Evolutionary conservation across 73 alveolate species (phyloP), one percentile per base, ranked within the genome.

Genomic region (Stentor roeselii): DNA sequence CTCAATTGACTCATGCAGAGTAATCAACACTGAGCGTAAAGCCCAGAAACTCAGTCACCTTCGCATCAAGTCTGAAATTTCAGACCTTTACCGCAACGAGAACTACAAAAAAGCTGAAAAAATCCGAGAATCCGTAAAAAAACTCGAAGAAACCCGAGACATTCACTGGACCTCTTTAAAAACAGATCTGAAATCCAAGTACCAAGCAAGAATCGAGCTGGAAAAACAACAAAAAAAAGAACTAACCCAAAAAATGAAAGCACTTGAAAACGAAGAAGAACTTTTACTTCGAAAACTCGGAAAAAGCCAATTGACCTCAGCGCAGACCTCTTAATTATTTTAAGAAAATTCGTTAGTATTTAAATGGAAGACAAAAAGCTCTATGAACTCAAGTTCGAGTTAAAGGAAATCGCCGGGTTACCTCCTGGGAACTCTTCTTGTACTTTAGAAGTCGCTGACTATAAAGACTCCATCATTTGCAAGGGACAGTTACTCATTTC

Each of bases 311-410:
- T 6, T 6, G 21, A 21, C 30, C 6, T 50, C 67, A 50, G 67
- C 21, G 6, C 6, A 50, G 67, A 11, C 67, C 6, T 11, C 21
- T 50, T 50, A 50, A 50, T 21, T 50, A 50, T 50, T 50, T 50
- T 50, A 11, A 50, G 67, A n/a, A n/a, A n/a, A n/a, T n/a, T n/a
- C n/a, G n/a, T n/a, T 50, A 50, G 21, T 11, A 50, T 11, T 50
- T 50, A 50, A 50, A 67, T 67, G 80, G 80, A 67, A 67, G 80
- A 67, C 21, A 67, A 34, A 32, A 67, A 67, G 80, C 34, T 67
- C 21, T 67, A 27, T 67, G 80, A 67, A 32, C 37, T 67, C 15
- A 36, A 40, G 37, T 67, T 67, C 11, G 80, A 67, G 41, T 40
- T 67, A 30, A 67, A 67, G 34, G 80, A 67, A 21, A 32, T 67